Evolutionary conservation across 306 rosid genomes (phyloP), one percentile per base, ranked within the genome.

Genomic region (Neltuma alba): DNA sequence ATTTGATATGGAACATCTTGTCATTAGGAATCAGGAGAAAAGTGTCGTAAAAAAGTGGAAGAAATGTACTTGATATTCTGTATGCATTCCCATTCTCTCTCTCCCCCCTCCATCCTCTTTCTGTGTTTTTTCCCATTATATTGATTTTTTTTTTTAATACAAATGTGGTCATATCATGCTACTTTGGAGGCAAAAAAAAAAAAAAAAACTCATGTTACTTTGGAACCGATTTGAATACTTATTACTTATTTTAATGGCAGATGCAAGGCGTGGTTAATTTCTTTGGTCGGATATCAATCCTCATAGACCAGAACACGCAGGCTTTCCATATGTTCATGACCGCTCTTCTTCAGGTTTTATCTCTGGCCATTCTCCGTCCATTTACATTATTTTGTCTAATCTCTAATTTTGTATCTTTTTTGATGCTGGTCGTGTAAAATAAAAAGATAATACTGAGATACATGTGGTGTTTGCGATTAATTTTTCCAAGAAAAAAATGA

Each of bases 301-400:
- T 95, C 52, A 88, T 95, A 63, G 99, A 95, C 75, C 99, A 95
- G 84, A 95, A 95, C 79, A 95, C 99, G 15, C 99, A 95, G 85
- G 99, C 99, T 52, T 87, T 95, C 85, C 98, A 95, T 84, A 16
- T 95, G 91, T 95, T 95, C 88, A 93, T 95, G 98, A 86, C 93
- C 11, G 99, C 99, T 70, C 86, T 95, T 73, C 98, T 95, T 82
- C 99, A 95, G 99, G 99, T 95, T 62, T 82, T 71, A 16, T 63
- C 47, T 79, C 79, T 79, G 3, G 64, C 69, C 55, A 37, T 38
- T 70, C 28, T 75, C 41, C 82, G 41, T 79, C 31, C 73, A 23
- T 73, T 72, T 52, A 52, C 15, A 54, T 68, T 68, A 25, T 72
- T 70, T 47, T 79, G 45, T 73, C 30, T 28, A 28, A 12, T 60